Evolutionary conservation across 1,139 yeast genomes (phyloP).

Genomic region (Hemisphaericaspora xylanilytica): DNA sequence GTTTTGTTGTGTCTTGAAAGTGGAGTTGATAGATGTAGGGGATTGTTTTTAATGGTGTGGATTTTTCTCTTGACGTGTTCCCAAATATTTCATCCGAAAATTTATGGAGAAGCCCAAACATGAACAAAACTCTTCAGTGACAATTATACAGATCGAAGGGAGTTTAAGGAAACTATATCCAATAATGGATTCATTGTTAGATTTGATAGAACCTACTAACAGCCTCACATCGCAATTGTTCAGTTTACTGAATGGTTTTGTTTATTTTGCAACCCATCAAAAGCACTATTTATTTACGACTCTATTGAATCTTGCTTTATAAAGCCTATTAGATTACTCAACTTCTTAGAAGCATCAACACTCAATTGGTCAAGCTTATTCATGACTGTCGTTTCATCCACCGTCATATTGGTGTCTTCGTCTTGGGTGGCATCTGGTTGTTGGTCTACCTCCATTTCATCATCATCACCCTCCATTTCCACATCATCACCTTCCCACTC

Average conservation of each 20-base stretch:
- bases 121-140: no score
- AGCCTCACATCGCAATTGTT: no score
- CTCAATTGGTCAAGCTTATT: constrained; percentile 34
- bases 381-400: constrained; percentile 21
- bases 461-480: constrained; percentile 18
- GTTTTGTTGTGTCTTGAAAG: constrained; percentile 3
- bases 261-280: neutral
- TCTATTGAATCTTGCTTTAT: constrained; percentile 43
- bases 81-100: neutral
- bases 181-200: no score
- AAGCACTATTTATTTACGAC: neutral
- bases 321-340: constrained; percentile 43
- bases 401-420: constrained; percentile 3
- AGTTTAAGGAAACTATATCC: no score
- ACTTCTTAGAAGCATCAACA: constrained; percentile 35
- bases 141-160: no score
- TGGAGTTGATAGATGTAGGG: neutral
- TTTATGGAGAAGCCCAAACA: no score
- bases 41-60: neutral
- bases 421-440: constrained; percentile 13
- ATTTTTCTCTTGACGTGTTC: constrained; percentile 6
- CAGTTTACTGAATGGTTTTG: neutral
- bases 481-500: constrained; percentile 16
- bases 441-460: constrained; percentile 14
- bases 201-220: no score